phyloP scores from a whole-genome alignment of 352 stramenopile genomes.

The Phytophthora chlamydospora region DNA sequence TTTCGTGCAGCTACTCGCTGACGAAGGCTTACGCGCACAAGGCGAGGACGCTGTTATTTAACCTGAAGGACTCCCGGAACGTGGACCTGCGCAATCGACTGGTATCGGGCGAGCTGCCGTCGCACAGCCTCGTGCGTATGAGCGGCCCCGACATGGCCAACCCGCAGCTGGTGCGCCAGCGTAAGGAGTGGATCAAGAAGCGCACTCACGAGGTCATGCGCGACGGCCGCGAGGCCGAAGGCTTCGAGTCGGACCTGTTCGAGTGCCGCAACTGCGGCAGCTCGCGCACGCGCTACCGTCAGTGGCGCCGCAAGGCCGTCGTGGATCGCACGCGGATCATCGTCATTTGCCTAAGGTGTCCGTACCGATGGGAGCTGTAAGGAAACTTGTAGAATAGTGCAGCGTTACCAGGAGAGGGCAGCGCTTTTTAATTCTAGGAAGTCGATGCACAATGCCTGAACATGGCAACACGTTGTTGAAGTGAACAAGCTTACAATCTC shows the following conservation, averaged over 20 bases:
- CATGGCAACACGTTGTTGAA: not conserved
- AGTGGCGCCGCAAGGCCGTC: conserved; percentile 84
- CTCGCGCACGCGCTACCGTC: conserved; percentile 75
- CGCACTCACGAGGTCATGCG: conserved; percentile 86
- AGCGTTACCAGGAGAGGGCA: not conserved
- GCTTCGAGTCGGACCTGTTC: conserved; percentile 83
- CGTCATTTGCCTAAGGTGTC: conserved; percentile 78
- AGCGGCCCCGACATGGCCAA: conserved; percentile 86
- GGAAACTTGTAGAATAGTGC: conserved; percentile 36
- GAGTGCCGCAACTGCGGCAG: conserved; percentile 84
- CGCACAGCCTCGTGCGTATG: conserved; percentile 74
- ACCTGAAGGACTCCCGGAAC: conserved; percentile 81
- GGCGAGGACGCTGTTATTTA: conserved; percentile 82
- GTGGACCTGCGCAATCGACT: conserved; percentile 67
- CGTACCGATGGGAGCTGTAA: conserved; percentile 83
- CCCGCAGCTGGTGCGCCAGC: conserved; percentile 77
- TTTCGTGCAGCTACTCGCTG: conserved; percentile 54
- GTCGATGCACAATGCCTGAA: too few relatives aligned
- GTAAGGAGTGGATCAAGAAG: conserved; percentile 88
- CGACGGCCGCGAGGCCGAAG: conserved; percentile 61
- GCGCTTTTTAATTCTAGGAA: too few relatives aligned
- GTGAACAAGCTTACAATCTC: not conserved
- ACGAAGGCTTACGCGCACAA: conserved; percentile 85
- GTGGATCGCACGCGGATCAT: conserved; percentile 87
- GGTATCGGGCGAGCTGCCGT: conserved; percentile 59